Evolutionary conservation across 257 asterid species (phyloP), one percentile per base, ranked within the genome.

Genomic region (Gynochthodes officinalis): DNA sequence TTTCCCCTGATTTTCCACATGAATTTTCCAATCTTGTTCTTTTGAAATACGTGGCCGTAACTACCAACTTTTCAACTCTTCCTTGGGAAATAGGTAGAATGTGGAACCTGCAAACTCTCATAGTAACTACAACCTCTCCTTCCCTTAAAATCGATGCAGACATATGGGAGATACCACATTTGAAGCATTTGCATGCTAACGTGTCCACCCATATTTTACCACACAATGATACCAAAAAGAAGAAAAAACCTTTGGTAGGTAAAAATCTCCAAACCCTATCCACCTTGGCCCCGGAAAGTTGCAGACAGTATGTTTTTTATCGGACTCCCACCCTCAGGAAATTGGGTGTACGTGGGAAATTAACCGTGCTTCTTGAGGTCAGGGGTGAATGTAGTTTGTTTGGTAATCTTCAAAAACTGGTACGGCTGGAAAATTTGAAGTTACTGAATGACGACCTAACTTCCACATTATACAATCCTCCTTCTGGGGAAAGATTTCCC

Each of bases 111-210:
- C 79, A 76, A 33, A 80, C 83, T 21, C 54, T 80, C 0, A 69
- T 80, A 4, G 15, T 76, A 15, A 43, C 30, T 5, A 82, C 89
- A 0, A 46, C 43, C 6, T 66, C 75, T 0, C 75, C 48, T 10
- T 50, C 63, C 23, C 70, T 84, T 52, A 57, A 72, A 0, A 53
- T 84, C 35, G 55, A 73, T 19, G 89, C 80, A 0, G 75, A 82
- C 42, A 58, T 86, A 2, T 82, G 87, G 86, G 76, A 16, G 23
- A 76, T 86, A 87, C n/a, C 64, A 8, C 81, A 77, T 5, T 68
- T 86, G 11, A 80, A 87, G 75, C 79, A 82, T 67, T 30, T 87
- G 2, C 72, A 61, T 70, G 81, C 86, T 0, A 84, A 81, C 59
- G 85, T 85, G 1, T 49, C 86, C 4, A 35, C 83, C 15, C 0